Conservation (phyloP, 495 filamentous ascomycete species). For the Aspergillus leporis region DNA sequence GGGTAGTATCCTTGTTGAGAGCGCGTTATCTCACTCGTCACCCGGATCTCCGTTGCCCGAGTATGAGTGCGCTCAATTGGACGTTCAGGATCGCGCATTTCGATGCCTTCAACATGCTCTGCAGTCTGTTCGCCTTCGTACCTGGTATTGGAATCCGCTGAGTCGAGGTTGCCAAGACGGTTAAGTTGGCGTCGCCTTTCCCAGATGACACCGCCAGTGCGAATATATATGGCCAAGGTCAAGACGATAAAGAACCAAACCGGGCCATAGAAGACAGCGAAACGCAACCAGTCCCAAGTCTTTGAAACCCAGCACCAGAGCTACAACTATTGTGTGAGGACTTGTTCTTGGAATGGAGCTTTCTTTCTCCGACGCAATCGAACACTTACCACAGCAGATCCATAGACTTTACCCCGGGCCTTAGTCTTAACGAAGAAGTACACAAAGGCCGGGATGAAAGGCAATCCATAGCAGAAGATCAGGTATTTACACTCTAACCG, state of each 20-base stretch:
- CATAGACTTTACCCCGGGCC: slow-evolving; percentile 62
- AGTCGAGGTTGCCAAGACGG: slow-evolving; percentile 42
- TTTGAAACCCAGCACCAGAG: slow-evolving; percentile 83
- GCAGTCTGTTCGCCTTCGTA: not conserved
- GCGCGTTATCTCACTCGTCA: slow-evolving; percentile 42
- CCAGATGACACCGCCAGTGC: slow-evolving; percentile 72
- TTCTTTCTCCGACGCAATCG: not conserved
- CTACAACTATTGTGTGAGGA: slow-evolving; percentile 22
- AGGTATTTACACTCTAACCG: slow-evolving; percentile 73
- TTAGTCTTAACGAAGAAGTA: slow-evolving; percentile 63
- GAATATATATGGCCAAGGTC: slow-evolving; percentile 73
- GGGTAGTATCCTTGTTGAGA: not conserved
- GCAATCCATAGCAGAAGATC: slow-evolving; percentile 71
- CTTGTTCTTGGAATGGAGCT: not conserved
- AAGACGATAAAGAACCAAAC: slow-evolving; percentile 76
- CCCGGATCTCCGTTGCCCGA: slow-evolving; percentile 60
- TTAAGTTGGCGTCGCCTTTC: slow-evolving; percentile 47
- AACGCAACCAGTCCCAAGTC: slow-evolving; percentile 70
- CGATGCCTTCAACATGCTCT: not conserved
- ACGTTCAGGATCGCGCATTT: slow-evolving; percentile 24
- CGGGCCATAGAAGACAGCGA: slow-evolving; percentile 79
- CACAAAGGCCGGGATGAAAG: slow-evolving; percentile 66
- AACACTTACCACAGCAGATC: slow-evolving; percentile 61
- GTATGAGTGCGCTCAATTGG: slow-evolving; percentile 46
- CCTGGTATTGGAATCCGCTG: slow-evolving; percentile 1